phyloP scores from a whole-genome alignment of 768 basidiomycete species.

The Agaricus blazei region DNA sequence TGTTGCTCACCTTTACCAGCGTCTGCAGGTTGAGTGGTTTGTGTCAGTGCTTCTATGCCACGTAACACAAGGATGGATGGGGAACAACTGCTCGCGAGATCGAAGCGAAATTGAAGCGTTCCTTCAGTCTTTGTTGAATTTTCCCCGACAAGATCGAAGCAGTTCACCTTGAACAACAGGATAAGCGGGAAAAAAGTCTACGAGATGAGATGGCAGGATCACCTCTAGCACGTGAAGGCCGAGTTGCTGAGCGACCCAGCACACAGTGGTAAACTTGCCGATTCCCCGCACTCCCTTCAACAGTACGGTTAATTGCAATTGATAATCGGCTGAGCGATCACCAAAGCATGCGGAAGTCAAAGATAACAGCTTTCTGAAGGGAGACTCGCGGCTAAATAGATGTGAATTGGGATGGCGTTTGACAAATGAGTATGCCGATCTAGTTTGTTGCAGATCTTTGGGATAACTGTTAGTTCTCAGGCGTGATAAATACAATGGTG shows the following conservation, averaged over 20 bases:
- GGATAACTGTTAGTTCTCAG: background rate
- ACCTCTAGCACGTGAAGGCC: constrained; percentile 84
- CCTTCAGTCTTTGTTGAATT: constrained; percentile 72
- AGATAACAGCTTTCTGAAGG: constrained; percentile 46
- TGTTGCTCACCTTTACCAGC: constrained; percentile 53
- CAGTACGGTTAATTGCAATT: constrained; percentile 65
- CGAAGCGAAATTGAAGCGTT: constrained; percentile 64
- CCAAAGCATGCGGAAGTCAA: constrained; percentile 57
- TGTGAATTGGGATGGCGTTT: constrained; percentile 15
- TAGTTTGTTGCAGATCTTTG: constrained; percentile 15
- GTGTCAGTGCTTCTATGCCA: constrained; percentile 74
- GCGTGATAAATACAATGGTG: background rate
- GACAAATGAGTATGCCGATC: constrained; percentile 20
- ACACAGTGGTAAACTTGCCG: constrained; percentile 72
- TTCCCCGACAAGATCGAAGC: constrained; percentile 79
- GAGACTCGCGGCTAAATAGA: constrained; percentile 27
- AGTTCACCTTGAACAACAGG: constrained; percentile 59
- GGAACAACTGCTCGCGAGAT: constrained; percentile 69
- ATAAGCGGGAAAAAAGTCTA: background rate
- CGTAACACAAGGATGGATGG: constrained; percentile 83
- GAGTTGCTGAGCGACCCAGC: constrained; percentile 49
- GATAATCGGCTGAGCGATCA: constrained; percentile 50
- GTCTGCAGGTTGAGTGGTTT: constrained; percentile 60
- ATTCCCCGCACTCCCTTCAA: constrained; percentile 75
- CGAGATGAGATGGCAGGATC: background rate